phyloP scores from a whole-genome alignment of 1,284 basidiomycete genomes.

The Anthracocystis walkeri region DNA sequence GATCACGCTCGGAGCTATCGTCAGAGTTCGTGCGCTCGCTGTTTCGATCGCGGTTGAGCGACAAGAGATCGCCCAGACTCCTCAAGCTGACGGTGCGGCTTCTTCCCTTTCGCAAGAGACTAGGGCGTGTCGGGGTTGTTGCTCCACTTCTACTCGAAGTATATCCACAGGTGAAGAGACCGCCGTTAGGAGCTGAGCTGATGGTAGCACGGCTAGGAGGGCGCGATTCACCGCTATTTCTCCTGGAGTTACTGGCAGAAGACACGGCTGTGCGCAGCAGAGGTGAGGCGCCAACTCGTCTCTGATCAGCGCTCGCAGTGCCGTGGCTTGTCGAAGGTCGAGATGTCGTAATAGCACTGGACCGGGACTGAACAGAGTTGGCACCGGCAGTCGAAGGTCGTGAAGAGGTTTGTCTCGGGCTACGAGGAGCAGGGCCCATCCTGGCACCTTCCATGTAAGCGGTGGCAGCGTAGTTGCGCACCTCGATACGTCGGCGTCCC shows the following conservation, averaged over 20 bases:
- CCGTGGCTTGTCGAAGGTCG: slow-evolving; percentile 27
- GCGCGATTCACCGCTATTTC: slow-evolving; percentile 36
- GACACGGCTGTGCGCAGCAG: slow-evolving; percentile 19
- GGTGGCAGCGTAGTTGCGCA: slow-evolving; percentile 37
- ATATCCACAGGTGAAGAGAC: slow-evolving; percentile 52
- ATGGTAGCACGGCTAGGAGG: slow-evolving; percentile 29
- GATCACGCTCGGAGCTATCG: slow-evolving; percentile 2
- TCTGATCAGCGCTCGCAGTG: background rate
- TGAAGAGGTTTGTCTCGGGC: slow-evolving; percentile 7
- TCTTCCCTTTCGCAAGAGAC: slow-evolving; percentile 20
- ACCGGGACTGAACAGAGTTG: background rate
- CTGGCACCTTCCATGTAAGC: slow-evolving; percentile 35
- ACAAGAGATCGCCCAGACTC: slow-evolving; percentile 30
- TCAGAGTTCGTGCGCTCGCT: slow-evolving; percentile 10
- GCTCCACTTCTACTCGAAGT: slow-evolving; percentile 32
- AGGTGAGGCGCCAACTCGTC: slow-evolving; percentile 13
- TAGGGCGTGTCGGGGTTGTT: slow-evolving; percentile 23
- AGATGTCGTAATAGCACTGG: background rate
- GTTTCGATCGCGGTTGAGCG: slow-evolving; percentile 29
- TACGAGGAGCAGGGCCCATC: slow-evolving; percentile 46
- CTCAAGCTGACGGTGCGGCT: slow-evolving; percentile 34
- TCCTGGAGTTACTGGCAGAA: slow-evolving; percentile 20
- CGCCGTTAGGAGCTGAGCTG: slow-evolving; percentile 32
- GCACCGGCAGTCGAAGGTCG: slow-evolving; percentile 27
- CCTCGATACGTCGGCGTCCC: slow-evolving; percentile 27